Evolutionary conservation across 1,284 basidiomycete species (phyloP).

Genomic region (Apiotrichum montevideense): DNA sequence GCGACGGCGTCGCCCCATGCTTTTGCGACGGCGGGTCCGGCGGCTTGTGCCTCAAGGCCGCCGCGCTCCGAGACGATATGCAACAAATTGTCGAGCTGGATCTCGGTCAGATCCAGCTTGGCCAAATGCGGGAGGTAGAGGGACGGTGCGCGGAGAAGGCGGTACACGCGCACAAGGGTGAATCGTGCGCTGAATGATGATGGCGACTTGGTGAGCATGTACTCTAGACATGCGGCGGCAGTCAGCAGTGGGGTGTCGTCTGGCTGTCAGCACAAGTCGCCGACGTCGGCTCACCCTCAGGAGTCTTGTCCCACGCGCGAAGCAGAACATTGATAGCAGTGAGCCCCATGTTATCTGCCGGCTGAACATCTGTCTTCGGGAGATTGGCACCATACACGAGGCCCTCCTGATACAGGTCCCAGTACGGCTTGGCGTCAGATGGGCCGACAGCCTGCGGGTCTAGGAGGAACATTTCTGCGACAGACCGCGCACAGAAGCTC

Average conservation of each 20-base stretch:
- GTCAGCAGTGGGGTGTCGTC: constrained; percentile 17
- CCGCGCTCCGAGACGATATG: constrained; percentile 30
- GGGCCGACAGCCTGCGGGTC: constrained; percentile 8
- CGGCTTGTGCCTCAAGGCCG: constrained; percentile 20
- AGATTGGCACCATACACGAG: constrained; percentile 29
- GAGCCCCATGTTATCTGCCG: constrained; percentile 31
- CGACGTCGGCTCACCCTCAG: neutral
- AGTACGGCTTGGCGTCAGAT: constrained; percentile 14
- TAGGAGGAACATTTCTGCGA: constrained; percentile 25
- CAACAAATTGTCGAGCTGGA: constrained; percentile 36
- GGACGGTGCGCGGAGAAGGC: constrained; percentile 27
- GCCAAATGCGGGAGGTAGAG: constrained; percentile 17
- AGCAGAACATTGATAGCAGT: constrained; percentile 26
- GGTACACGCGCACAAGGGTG: constrained; percentile 30
- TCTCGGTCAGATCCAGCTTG: constrained; percentile 26
- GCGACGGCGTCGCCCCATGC: constrained; percentile 18
- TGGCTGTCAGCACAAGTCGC: neutral
- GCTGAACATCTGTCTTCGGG: constrained; percentile 35
- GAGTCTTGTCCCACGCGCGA: constrained; percentile 13
- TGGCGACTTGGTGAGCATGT: constrained; percentile 24
- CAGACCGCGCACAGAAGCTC: constrained; percentile 20
- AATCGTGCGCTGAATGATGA: constrained; percentile 23
- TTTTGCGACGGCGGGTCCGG: constrained; percentile 1
- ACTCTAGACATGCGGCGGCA: constrained; percentile 20
- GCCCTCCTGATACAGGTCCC: constrained; percentile 30